Base-by-base conservation (phyloP, 306 rosid genomes). In the Hippophae gyantsensis region DNA sequence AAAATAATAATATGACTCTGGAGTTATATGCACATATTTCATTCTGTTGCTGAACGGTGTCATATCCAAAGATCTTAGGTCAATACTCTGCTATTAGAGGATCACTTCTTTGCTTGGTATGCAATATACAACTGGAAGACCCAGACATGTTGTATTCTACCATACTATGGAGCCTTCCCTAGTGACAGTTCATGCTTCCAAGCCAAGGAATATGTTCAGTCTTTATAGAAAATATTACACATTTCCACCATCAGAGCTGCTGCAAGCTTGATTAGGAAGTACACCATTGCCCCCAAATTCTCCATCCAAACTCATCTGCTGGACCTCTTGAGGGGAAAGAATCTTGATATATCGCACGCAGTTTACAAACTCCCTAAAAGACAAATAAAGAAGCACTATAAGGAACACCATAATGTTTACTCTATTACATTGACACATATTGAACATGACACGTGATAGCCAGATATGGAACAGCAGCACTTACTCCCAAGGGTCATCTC, bases 401-500 rank as follows among this genome's bases (percentile, higher is more conserved):
- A 32, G 68, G 58, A 59, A 65, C 53, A 48, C 23, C 43, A 58
- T 18, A 18, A 18, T 18, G 23, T 18, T 18, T 18, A 18, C 23
- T 18, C 23, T 18, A 18, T 18, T 18, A 18, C 23, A 18, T 18
- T 18, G 23, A 18, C 23, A 18, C 23, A 18, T 18, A 18, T 18
- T 18, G 23, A 18, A 18, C 23, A 18, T 63, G 52, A 57, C 60
- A 9, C 51, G 62, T n/a, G 32, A 11, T 42, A 68, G 58, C 7
- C 42, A 60, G 49, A 70, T 57, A 69, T 43, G 46, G 44, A 62
- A 49, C 42, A 9, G 52, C 10, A 27, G 47, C 54, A 74, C 96
- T 76, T 80, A 92, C 99, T 88, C 95, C 99, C 95, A 92, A 11
- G 99, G 99, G 73, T 92, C 99, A 57, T 92, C 99, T 67, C 99